Percentiles rank a stretch among this genome's conserved stretches.
Evolutionary conservation across 805 yeast species (phyloP).

Genomic region (Candida peoriensis): DNA sequence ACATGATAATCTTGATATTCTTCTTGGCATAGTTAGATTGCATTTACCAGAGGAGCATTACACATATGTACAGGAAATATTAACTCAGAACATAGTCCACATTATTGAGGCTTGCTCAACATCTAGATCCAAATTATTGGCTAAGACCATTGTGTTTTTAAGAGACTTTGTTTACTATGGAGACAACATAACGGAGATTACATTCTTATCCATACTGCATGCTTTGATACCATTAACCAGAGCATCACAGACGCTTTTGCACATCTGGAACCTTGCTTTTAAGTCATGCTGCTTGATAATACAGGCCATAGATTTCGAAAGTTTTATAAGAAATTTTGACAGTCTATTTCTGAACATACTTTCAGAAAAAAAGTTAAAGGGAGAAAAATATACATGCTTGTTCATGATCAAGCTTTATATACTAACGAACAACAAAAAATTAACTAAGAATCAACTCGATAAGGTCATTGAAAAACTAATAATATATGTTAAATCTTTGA

Average conservation of each 20-base stretch:
- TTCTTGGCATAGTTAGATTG: slow-evolving; percentile 18
- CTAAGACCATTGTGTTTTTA: slow-evolving; percentile 16
- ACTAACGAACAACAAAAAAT: slow-evolving; percentile 6
- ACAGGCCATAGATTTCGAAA: slow-evolving; percentile 14
- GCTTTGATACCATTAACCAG: slow-evolving; percentile 19
- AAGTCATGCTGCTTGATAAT: slow-evolving; percentile 24
- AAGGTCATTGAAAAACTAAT: slow-evolving; percentile 7
- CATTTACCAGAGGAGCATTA: slow-evolving; percentile 12
- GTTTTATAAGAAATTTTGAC: slow-evolving; percentile 17
- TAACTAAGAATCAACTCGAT: slow-evolving; percentile 3
- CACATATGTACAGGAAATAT: slow-evolving; percentile 10
- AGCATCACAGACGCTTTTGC: slow-evolving; percentile 12
- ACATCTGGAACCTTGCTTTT: slow-evolving; percentile 10
- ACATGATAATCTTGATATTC: slow-evolving; percentile 12
- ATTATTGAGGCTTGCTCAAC: slow-evolving; percentile 16
- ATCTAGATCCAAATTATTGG: slow-evolving; percentile 13
- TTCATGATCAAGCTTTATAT: slow-evolving; percentile 21
- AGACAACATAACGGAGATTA: slow-evolving; percentile 10
- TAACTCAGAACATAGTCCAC: slow-evolving; percentile 12
- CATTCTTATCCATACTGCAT: slow-evolving; percentile 14
- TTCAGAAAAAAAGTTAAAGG: slow-evolving; percentile 9
- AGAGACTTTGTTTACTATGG: slow-evolving; percentile 23
- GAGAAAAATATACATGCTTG: slow-evolving; percentile 21
- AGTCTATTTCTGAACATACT: slow-evolving; percentile 12
- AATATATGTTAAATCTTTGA: slow-evolving; percentile 5